Evolutionary conservation across 1,139 yeast species (phyloP), one percentile per base, ranked within the genome.

Genomic region (Hemisphaericaspora xylofermentans): DNA sequence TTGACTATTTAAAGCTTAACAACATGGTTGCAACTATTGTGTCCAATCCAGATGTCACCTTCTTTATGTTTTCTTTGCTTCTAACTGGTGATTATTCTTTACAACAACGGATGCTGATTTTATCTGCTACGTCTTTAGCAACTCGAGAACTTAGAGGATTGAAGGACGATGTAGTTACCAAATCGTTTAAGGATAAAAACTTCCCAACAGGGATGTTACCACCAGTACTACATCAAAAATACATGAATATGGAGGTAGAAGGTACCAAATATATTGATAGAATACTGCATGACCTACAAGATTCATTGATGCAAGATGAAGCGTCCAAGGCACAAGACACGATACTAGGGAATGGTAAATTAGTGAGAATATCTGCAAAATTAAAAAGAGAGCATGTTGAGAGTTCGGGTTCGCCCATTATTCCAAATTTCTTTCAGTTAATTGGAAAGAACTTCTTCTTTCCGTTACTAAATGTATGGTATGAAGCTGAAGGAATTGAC

Each of bases 51-150:
- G 53, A 54, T 2, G 54, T 64, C 2, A 69, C 74, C 0, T 50
- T 63, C 0, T 67, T 64, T 40, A 46, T 80, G 3, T 62, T 75
- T 25, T 54, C 62, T 25, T 54, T 78, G 32, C 62, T 83, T 22
- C 61, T 72, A 3, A 60, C 70, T 0, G 89, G 88, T 0, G 94
- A 84, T 54, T 80, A 79, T 50, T 82, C 88, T 0, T 62, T 84
- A 15, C 84, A 80, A 48, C 83, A 78, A 46, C 59, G 91, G 35
- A 65, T 83, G 55, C 59, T 69, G 41, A 66, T 83, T 16, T 58
- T 84, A 24, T 71, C 85, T 1, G 64, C 81, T 0, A 54, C 82
- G 13, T 78, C 84, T 0, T 59, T 82, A 30, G 76, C 82, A 3
- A 80, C 83, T 0, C 61, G 93, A 47, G 82, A 79, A 47, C 62